phyloP scores from a whole-genome alignment of 257 asterid genomes.

The Solanum ahanhuiri region DNA sequence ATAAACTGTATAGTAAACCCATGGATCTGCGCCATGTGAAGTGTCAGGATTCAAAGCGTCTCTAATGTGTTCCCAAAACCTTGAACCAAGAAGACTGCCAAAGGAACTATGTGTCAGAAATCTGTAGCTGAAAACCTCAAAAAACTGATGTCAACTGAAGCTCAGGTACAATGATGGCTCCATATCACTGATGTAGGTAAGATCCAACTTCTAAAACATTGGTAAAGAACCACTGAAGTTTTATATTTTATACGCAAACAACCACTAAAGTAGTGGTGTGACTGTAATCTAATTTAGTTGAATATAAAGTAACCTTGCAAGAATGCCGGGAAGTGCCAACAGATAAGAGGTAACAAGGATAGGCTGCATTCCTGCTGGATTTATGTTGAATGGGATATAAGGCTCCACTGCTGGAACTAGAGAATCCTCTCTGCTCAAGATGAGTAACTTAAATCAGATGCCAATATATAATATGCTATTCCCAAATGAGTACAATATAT shows the following conservation, averaged over 20 bases:
- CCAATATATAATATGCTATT: background rate
- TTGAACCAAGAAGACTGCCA: conserved; percentile 64
- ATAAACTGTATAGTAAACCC: conserved; percentile 83
- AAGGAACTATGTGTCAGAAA: conserved; percentile 15
- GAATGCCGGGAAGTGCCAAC: conserved; percentile 84
- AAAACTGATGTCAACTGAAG: background rate
- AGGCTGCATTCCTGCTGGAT: conserved; percentile 99
- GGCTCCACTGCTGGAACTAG: conserved; percentile 94
- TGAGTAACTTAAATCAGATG: conserved; percentile 1
- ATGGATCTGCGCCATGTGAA: conserved; percentile 73
- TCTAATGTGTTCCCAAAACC: conserved; percentile 67
- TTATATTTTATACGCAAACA: background rate
- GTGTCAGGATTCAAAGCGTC: conserved; percentile 75
- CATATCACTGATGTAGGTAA: background rate
- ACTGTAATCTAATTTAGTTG: background rate
- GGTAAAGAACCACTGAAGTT: background rate
- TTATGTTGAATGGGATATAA: conserved; percentile 95
- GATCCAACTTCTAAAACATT: background rate
- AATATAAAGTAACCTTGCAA: conserved; percentile 51
- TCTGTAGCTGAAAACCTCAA: background rate
- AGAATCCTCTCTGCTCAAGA: conserved; percentile 65
- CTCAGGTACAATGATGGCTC: background rate
- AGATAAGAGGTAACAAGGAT: conserved; percentile 88
- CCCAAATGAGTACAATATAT: background rate
- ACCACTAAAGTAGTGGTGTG: background rate